These are phyloP conservation scores for Trichosporon asahii DNA, from an alignment of 1,284 basidiomycete species.

Conservation along the genomic window DNA sequence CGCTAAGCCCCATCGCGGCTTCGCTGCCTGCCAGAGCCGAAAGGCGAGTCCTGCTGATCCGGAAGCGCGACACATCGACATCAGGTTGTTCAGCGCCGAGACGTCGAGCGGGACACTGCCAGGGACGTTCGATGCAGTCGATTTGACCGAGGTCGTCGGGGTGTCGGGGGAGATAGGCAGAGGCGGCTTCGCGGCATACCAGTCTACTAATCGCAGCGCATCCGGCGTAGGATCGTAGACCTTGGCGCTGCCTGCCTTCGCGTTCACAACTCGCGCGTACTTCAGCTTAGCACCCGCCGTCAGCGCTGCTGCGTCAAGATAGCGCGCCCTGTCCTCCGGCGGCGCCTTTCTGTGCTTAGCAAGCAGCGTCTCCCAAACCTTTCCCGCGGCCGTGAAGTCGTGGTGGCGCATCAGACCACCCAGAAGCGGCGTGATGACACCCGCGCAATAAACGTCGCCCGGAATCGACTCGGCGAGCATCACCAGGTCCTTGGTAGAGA, in stretches of 20 bases:
- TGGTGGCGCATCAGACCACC: slow-evolving; percentile 28
- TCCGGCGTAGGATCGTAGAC: slow-evolving; percentile 16
- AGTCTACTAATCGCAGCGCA: slow-evolving; percentile 36
- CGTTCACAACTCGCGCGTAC: slow-evolving; percentile 8
- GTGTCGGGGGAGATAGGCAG: background rate
- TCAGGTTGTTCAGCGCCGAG: slow-evolving; percentile 35
- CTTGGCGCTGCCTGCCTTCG: background rate
- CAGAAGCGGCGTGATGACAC: slow-evolving; percentile 35
- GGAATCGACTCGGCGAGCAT: slow-evolving; percentile 26
- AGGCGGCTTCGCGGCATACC: slow-evolving; percentile 14
- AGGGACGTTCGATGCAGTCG: background rate
- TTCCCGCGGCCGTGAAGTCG: slow-evolving; percentile 23
- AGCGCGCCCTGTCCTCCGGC: slow-evolving; percentile 10
- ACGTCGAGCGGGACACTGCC: slow-evolving; percentile 31
- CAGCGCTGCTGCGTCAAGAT: slow-evolving; percentile 34
- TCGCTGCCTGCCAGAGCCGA: slow-evolving; percentile 35
- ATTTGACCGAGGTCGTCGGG: background rate
- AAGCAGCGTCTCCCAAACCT: slow-evolving; percentile 30
- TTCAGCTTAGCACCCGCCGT: slow-evolving; percentile 31
- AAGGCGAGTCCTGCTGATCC: slow-evolving; percentile 33
- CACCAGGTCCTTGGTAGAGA: slow-evolving; percentile 22
- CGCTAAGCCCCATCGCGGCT: slow-evolving; percentile 39
- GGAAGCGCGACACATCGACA: slow-evolving; percentile 26
- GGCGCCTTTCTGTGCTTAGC: slow-evolving; percentile 10
- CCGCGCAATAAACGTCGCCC: slow-evolving; percentile 11